Evolutionary conservation across 1,139 yeast genomes (phyloP).

Genomic region (Diutina neorugosa): DNA sequence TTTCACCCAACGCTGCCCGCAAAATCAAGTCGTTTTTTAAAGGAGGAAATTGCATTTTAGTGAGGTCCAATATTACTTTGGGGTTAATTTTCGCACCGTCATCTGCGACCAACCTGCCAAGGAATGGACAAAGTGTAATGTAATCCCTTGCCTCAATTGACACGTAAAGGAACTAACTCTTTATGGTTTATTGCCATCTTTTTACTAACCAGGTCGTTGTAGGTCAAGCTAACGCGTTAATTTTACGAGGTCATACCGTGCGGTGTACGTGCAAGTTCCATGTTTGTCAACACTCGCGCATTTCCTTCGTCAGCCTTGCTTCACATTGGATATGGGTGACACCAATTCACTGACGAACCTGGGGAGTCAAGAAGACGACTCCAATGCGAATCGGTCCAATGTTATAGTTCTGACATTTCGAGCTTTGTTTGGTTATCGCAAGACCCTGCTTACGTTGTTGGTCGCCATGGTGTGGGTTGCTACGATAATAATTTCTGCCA

Average conservation of each 20-base stretch:
- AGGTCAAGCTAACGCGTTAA: too few species aligned
- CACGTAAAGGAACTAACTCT: too few species aligned
- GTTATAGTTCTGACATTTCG: slow-evolving; percentile 18
- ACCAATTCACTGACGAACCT: not conserved
- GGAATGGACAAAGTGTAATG: not conserved
- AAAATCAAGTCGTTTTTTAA: slow-evolving; percentile 80
- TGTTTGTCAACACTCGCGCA: not conserved
- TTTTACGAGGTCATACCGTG: not conserved
- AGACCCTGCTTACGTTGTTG: slow-evolving; percentile 43
- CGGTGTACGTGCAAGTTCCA: not conserved
- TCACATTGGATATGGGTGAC: not conserved
- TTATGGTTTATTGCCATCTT: too few species aligned
- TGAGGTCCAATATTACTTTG: not conserved
- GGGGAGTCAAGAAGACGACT: not conserved
- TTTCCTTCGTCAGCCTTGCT: not conserved
- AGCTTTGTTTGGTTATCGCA: slow-evolving; percentile 44
- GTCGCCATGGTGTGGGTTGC: slow-evolving; percentile 28
- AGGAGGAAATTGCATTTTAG: slow-evolving; percentile 35
- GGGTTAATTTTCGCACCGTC: not conserved
- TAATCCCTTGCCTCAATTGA: too few species aligned
- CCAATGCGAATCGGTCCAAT: slow-evolving; percentile 12
- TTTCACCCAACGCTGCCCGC: slow-evolving; percentile 76
- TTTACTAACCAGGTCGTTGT: not conserved
- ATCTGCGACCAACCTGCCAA: not conserved
- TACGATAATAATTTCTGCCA: slow-evolving; percentile 17